These are phyloP conservation scores for Colletotrichum gloeosporioides DNA, from an alignment of 2,329 filamentous ascomycete genomes.

Conservation along the genomic window DNA sequence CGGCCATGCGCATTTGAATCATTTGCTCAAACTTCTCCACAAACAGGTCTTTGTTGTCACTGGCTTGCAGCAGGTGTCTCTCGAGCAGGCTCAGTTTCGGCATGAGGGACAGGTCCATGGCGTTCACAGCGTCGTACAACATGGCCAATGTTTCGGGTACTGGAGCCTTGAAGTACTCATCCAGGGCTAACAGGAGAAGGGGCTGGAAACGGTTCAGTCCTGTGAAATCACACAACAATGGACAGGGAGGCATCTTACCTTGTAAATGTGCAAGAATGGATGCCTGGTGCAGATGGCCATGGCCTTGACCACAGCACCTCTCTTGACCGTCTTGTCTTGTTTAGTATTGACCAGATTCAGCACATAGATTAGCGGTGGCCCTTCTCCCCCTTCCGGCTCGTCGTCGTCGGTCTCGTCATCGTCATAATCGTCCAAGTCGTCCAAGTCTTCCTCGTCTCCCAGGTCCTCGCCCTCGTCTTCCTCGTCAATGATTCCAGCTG, in stretches of 20 bases:
- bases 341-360: slow-evolving; percentile 98
- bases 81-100: slow-evolving; percentile 85
- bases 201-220: slow-evolving; percentile 60
- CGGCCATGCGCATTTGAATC: slow-evolving; percentile 80
- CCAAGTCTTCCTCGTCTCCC: slow-evolving; percentile 46
- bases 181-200: slow-evolving; percentile 84
- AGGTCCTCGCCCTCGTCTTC: slow-evolving; percentile 58
- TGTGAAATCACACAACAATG: not conserved
- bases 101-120: slow-evolving; percentile 95
- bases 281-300: slow-evolving; percentile 99
- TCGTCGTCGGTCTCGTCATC: slow-evolving; percentile 60
- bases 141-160: slow-evolving; percentile 85
- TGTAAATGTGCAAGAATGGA: slow-evolving; percentile 98
- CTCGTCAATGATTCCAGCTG: slow-evolving; percentile 52
- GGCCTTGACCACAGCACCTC: slow-evolving; percentile 93
- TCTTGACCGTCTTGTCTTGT: slow-evolving; percentile 89
- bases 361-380: slow-evolving; percentile 93
- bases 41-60: slow-evolving; percentile 94
- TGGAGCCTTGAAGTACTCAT: slow-evolving; percentile 96
- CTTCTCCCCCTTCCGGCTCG: slow-evolving; percentile 76
- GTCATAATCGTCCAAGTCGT: slow-evolving; percentile 50
- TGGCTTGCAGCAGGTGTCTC: slow-evolving; percentile 83
- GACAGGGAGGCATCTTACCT: slow-evolving; percentile 58
- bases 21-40: slow-evolving; percentile 97
- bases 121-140: slow-evolving; percentile 91